Percentiles rank a stretch among this genome's conserved stretches.
Conservation (phyloP, 2,329 filamentous ascomycete genomes). For the Colletotrichum caudatum region DNA sequence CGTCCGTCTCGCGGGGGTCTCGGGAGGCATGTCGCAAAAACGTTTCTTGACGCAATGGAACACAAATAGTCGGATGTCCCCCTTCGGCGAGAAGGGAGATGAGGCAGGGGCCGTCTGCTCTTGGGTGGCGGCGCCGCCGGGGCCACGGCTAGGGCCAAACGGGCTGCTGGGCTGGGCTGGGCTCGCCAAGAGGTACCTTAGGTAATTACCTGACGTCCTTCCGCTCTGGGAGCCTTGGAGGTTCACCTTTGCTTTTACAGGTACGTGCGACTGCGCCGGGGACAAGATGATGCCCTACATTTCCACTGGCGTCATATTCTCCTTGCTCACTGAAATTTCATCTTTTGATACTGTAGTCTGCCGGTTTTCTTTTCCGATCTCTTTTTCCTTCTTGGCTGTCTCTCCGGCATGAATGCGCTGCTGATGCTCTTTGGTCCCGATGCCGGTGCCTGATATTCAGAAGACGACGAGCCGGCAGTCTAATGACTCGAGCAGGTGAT, state of each 20-base stretch:
- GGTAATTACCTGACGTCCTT: neutral
- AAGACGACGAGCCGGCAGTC: neutral
- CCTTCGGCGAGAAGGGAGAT: neutral
- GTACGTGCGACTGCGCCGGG: neutral
- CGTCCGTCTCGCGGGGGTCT: slow-evolving; percentile 2
- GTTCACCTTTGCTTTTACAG: slow-evolving; percentile 9
- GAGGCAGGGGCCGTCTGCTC: slow-evolving; percentile 2
- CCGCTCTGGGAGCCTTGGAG: neutral
- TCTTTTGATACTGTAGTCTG: neutral
- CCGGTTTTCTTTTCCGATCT: neutral
- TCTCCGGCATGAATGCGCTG: neutral
- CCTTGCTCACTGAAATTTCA: neutral
- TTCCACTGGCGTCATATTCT: neutral
- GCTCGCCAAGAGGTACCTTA: neutral
- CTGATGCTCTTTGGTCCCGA: neutral
- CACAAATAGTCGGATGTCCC: neutral
- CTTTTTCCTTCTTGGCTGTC: neutral
- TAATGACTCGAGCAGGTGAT: neutral
- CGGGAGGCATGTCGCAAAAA: slow-evolving; percentile 8
- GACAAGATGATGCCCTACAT: neutral
- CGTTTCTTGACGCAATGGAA: neutral
- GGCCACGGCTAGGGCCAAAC: neutral
- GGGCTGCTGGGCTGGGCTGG: neutral
- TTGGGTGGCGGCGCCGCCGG: slow-evolving; percentile 14
- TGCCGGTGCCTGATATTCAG: neutral